Evolutionary conservation across 83 land plant genomes (phyloP).

Genomic region (Thuja plicata): DNA sequence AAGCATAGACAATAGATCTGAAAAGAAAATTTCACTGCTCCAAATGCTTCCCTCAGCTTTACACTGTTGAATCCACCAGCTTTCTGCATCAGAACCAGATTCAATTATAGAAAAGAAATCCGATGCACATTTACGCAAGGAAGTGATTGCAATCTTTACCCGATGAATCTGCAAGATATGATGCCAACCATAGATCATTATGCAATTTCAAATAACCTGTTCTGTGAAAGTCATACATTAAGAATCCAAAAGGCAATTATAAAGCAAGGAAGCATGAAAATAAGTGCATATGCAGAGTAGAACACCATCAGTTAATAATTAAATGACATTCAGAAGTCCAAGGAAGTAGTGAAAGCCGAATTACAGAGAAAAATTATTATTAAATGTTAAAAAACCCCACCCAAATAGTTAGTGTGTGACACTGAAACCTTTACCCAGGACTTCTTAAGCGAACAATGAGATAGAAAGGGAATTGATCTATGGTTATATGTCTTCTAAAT

Average conservation of each 20-base stretch:
- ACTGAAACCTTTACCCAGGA: not conserved
- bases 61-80: slow-evolving; percentile 7
- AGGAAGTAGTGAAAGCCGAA: not conserved
- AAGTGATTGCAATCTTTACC: slow-evolving; percentile 26
- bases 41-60: slow-evolving; percentile 37
- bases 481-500: not conserved
- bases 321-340: not conserved
- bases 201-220: not conserved
- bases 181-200: not conserved
- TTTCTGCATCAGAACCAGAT: slow-evolving; percentile 5
- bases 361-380: not conserved
- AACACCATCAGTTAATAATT: not conserved
- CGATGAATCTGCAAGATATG: slow-evolving; percentile 23
- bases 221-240: not conserved
- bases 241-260: not conserved
- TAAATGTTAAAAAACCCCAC: not conserved
- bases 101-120: slow-evolving; percentile 13
- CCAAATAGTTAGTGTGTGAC: not conserved
- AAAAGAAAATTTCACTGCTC: slow-evolving; percentile 35
- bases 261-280: slow-evolving; percentile 3
- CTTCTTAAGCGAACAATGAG: not conserved
- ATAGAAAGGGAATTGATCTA: not conserved
- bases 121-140: slow-evolving; percentile 28
- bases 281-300: not conserved
- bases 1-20: slow-evolving; percentile 27